Base-by-base conservation (phyloP, 2,329 filamentous ascomycete species). In the Teratosphaeria zuluensis region DNA sequence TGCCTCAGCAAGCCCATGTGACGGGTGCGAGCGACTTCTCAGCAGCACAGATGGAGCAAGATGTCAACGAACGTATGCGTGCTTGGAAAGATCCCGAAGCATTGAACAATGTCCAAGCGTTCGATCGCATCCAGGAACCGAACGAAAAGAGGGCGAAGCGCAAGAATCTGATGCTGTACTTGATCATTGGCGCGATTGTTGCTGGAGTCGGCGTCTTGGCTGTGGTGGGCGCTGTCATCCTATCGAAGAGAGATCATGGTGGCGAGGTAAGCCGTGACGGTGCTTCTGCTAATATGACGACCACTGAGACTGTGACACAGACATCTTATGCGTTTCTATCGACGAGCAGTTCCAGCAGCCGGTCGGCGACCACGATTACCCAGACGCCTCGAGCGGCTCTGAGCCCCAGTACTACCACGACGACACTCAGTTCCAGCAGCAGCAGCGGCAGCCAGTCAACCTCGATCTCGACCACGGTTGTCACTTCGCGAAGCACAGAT, bases 51-150 rank as follows among this genome's bases (percentile, higher is more conserved):
- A 48, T 48, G 30, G 31, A 35, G 14, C 31, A n/a, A 35, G 33
- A 56, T 8, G 24, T 56, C 35, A 56, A 56, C 38, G 38, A 46
- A 5, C 38, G 51, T 9, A 24, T 56, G 35, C 54, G 24, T 30
- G 38, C 33, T 28, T 56, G 38, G 24, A 19, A 35, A 38, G 54
- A 56, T 42, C 54, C 54, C 14, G 54, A 56, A 31, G 54, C 54
- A 14, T 21, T 46, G 19, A 38, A 56, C 21, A 31, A 31, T 11
- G 30, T 19, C 19, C 21, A 32, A 6, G 38, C 24, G 4, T 28
- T 56, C 35, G 33, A 48, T n/a, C 19, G 33, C 14, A 46, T 35
- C 5, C 35, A 51, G 21, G 16, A 51, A 14, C n/a, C 54, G 21
- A 35, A 33, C 14, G 14, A 48, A n/a, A 48, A 21, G 42, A 16